Evolutionary conservation across 2,329 filamentous ascomycete species (phyloP), one percentile per base, ranked within the genome.

Genomic region (Alternaria panax): DNA sequence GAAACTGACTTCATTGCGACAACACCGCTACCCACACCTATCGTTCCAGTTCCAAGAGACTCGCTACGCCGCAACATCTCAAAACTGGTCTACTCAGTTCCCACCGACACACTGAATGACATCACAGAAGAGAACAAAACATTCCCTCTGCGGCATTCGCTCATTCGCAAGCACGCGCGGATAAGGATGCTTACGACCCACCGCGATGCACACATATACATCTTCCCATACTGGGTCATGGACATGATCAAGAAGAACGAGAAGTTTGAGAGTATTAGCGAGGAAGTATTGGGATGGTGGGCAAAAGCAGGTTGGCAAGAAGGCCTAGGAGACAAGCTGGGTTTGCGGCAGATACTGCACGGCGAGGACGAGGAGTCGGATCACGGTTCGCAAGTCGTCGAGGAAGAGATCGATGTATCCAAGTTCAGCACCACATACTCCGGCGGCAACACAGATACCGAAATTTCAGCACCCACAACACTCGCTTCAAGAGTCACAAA

Each of bases 231-330:
- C 66, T 98, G 95, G 94, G 86, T 96, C 8, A 86, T 97, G 71
- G 90, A 96, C 54, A 91, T 97, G 76, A 87, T 96, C 41, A 86
- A 87, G 58, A 83, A 85, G 62, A 96, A 97, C 70, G 90, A 93
- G 28, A 88, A 86, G 11, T 87, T 99, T 63, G 92, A 97, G 70
- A 96, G 90, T 56, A 88, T 99, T 47, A 91, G 91, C 30, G 94
- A 98, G 76, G 94, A 98, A 72, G 88, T 97, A 6, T 83, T 98
- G 16, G 93, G 93, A 7, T 97, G 92, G 91, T 97, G 93, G 93
- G 92, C 93, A 32, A 98, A 98, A 77, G 88, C 94, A 1, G 88
- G 89, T 54, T 99, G 95, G 95, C 93, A 98, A 77, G 83, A 86
- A 3, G 91, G 92, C 0, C 82, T 97, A 3, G 87, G 86, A 0